Evolutionary conservation across 1,284 basidiomycete genomes (phyloP).

Genomic region (Xerocomus amazonicus): DNA sequence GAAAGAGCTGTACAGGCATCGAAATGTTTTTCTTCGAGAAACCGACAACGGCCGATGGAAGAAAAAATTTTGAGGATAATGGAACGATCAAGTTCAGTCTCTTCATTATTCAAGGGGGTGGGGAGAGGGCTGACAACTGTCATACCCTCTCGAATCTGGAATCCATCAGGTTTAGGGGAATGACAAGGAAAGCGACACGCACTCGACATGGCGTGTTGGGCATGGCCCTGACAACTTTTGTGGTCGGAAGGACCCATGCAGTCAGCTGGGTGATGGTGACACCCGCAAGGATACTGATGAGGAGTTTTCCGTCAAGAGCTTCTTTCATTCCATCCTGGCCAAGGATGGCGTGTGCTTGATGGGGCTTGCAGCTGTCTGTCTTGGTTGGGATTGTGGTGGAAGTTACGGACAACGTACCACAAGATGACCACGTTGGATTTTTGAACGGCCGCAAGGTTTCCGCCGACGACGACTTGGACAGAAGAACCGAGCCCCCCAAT

Average conservation of each 20-base stretch:
- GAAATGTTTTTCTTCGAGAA: constrained; percentile 96
- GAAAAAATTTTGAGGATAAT: constrained; percentile 92
- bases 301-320: constrained; percentile 84
- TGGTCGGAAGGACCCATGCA: constrained; percentile 71
- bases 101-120: constrained; percentile 40
- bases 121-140: constrained; percentile 81
- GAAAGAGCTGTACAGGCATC: constrained; percentile 97
- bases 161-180: constrained; percentile 2
- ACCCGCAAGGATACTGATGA: constrained; percentile 96
- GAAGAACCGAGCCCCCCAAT: constrained; percentile 54
- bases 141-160: constrained; percentile 95
- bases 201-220: constrained; percentile 98
- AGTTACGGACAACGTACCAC: constrained; percentile 54
- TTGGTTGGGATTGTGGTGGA: background rate
- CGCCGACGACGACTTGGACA: constrained; percentile 67
- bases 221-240: constrained; percentile 93
- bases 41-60: constrained; percentile 89
- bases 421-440: constrained; percentile 84
- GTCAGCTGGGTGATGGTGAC: constrained; percentile 84
- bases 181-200: constrained; percentile 19
- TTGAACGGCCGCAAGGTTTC: constrained; percentile 73
- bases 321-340: constrained; percentile 78
- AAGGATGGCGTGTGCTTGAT: constrained; percentile 79
- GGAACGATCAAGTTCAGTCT: constrained; percentile 58
- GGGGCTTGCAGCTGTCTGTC: constrained; percentile 84